Evolutionary conservation across 306 rosid genomes (phyloP), one percentile per base, ranked within the genome.

Genomic region (Cucumis hystrix): DNA sequence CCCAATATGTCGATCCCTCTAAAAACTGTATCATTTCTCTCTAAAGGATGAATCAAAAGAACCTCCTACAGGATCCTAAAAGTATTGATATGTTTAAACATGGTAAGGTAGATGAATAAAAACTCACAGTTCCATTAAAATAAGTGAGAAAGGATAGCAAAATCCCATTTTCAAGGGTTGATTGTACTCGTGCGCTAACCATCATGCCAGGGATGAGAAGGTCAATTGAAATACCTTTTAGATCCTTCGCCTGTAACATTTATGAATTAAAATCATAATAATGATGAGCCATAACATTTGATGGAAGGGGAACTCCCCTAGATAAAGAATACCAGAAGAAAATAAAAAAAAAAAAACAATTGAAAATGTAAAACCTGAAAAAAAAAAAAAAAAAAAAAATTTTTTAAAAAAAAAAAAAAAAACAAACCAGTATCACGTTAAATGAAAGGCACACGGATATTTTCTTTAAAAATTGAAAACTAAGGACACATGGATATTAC

Each of bases 81-180:
- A 80, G 59, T 61, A 57, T 49, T 39, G 79, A 80, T 74, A n/a
- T 57, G 37, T 47, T 55, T 57, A 45, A 73, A 67, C 79, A 56
- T 17, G 30, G 52, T 28, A 52, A 66, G 16, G 77, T 33, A 52
- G 72, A 71, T 64, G 71, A 54, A 63, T 56, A 47, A 79, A 7
- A 82, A 84, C 97, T 90, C 87, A 95, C 97, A 73, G 99, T 92
- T 87, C 97, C 99, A 65, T 92, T 89, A 79, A 95, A 95, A 83
- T 95, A 95, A 37, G 93, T 92, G 77, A 95, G 87, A 82, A 95
- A 92, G 73, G 97, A 92, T 80, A 95, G 75, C 96, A 95, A 83
- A 20, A 92, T 89, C 81, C 99, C 99, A 87, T 95, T 92, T 82
- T 91, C 97, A 68, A 95, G 96, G 77, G 89, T 79, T 65, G 99